Evolutionary conservation across 2,329 filamentous ascomycete species (phyloP).

Genomic region (Aspergillus spinulosporus): DNA sequence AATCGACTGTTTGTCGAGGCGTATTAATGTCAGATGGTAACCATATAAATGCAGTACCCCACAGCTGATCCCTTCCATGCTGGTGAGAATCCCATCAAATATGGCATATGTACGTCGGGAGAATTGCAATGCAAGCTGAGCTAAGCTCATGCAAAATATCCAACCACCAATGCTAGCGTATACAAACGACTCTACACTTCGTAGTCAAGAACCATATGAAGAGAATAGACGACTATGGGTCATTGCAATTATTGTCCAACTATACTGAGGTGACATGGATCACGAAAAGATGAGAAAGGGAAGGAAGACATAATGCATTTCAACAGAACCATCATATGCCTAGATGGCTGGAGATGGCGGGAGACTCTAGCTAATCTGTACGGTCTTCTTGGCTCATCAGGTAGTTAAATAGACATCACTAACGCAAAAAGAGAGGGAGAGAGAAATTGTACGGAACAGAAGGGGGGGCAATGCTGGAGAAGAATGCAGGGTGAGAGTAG

Average conservation of each 20-base stretch:
- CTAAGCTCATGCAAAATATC: not conserved
- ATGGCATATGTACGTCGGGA: too few relatives aligned
- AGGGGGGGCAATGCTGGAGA: constrained; percentile 4
- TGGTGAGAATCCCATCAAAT: too few relatives aligned
- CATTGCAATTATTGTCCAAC: constrained; percentile 17
- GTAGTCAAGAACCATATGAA: not conserved
- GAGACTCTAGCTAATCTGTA: constrained; percentile 16
- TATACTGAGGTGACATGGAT: constrained; percentile 10
- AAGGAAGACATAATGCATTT: constrained; percentile 18
- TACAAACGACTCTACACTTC: too few relatives aligned
- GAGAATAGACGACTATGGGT: not conserved
- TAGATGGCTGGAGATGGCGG: not conserved
- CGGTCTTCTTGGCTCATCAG: constrained; percentile 13
- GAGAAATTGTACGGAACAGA: not conserved
- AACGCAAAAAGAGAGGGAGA: not conserved
- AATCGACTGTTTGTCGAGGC: too few relatives aligned
- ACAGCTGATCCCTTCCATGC: too few relatives aligned
- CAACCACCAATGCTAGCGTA: too few relatives aligned
- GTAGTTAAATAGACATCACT: not conserved
- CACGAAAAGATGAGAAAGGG: constrained; percentile 2
- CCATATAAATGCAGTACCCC: too few relatives aligned
- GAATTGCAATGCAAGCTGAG: too few relatives aligned
- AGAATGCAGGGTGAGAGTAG: not conserved
- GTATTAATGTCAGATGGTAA: too few relatives aligned
- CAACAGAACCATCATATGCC: constrained; percentile 11